phyloP scores from a whole-genome alignment of 2,329 filamentous ascomycete species.

The Zasmidium cellare region DNA sequence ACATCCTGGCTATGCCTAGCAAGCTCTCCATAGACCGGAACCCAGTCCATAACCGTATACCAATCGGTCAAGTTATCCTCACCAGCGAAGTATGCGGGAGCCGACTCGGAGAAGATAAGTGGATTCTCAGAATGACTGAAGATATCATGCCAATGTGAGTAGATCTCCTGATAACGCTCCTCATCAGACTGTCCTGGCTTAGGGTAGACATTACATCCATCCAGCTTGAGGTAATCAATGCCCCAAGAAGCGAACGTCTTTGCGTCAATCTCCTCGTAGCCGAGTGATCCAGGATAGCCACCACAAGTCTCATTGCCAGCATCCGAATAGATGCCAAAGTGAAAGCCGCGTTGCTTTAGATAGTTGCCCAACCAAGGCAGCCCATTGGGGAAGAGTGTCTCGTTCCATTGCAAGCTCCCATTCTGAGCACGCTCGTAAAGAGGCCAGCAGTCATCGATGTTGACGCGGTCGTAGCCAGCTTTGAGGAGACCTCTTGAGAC shows the following conservation, averaged over 20 bases:
- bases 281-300: slow-evolving; percentile 58
- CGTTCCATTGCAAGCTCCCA: slow-evolving; percentile 1
- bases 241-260: slow-evolving; percentile 59
- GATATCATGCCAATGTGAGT: slow-evolving; percentile 1
- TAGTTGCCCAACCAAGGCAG: slow-evolving; percentile 56
- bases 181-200: background rate
- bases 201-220: slow-evolving; percentile 4
- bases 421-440: slow-evolving; percentile 40
- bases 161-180: slow-evolving; percentile 1
- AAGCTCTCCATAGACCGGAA: background rate
- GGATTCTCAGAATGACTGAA: background rate
- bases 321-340: slow-evolving; percentile 64
- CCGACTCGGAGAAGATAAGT: slow-evolving; percentile 2
- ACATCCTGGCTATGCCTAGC: slow-evolving; percentile 1
- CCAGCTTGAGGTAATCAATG: slow-evolving; percentile 43
- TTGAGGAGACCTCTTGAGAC: slow-evolving; percentile 53
- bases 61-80: slow-evolving; percentile 3
- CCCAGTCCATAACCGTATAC: slow-evolving; percentile 4
- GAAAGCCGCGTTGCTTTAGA: slow-evolving; percentile 49
- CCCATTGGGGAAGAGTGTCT: slow-evolving; percentile 54
- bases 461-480: slow-evolving; percentile 59
- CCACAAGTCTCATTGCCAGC: slow-evolving; percentile 48
- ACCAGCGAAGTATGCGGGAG: slow-evolving; percentile 2
- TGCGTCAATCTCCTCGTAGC: slow-evolving; percentile 60
- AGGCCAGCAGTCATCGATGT: slow-evolving; percentile 62